These are phyloP conservation scores for Suhomyces kunorum DNA, from an alignment of 1,139 yeast genomes.

Conservation along the genomic window DNA sequence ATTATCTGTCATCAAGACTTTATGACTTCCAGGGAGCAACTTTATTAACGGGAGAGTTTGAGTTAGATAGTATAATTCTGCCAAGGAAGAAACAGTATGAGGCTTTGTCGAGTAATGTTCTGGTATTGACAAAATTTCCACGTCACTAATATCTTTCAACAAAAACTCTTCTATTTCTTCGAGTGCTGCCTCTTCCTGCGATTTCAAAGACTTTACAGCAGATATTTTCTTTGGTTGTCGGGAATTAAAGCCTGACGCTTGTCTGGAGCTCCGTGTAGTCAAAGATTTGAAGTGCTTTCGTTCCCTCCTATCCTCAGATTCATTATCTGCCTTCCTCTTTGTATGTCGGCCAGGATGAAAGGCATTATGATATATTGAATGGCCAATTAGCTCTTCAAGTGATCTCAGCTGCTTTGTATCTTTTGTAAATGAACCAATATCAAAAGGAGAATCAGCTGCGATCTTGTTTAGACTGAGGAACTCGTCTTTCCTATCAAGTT, in stretches of 20 bases:
- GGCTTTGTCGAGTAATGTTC: slow-evolving; percentile 47
- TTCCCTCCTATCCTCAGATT: slow-evolving; percentile 8
- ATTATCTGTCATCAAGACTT: slow-evolving; percentile 79
- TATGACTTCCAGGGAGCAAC: slow-evolving; percentile 80
- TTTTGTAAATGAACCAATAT: background rate
- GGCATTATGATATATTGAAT: slow-evolving; percentile 5
- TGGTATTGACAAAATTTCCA: slow-evolving; percentile 44
- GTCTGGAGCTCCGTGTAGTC: slow-evolving; percentile 6
- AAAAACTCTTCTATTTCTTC: slow-evolving; percentile 30
- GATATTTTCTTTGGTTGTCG: slow-evolving; percentile 13
- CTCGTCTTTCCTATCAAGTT: slow-evolving; percentile 1
- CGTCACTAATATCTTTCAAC: slow-evolving; percentile 29
- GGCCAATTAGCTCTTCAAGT: slow-evolving; percentile 2
- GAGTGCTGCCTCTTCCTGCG: slow-evolving; percentile 23
- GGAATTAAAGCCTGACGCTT: slow-evolving; percentile 7
- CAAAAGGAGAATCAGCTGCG: slow-evolving; percentile 1
- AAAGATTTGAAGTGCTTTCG: slow-evolving; percentile 6
- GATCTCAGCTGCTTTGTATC: background rate
- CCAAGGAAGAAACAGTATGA: slow-evolving; percentile 61
- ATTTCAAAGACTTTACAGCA: slow-evolving; percentile 21
- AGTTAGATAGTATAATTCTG: slow-evolving; percentile 83
- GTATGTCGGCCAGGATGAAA: slow-evolving; percentile 4
- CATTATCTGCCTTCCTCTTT: slow-evolving; percentile 9
- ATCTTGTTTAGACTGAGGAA: slow-evolving; percentile 6
- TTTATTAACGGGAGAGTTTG: slow-evolving; percentile 85